Evolutionary conservation across 78 protist species (phyloP).

Genomic region (Chrysochromulina tobinii): DNA sequence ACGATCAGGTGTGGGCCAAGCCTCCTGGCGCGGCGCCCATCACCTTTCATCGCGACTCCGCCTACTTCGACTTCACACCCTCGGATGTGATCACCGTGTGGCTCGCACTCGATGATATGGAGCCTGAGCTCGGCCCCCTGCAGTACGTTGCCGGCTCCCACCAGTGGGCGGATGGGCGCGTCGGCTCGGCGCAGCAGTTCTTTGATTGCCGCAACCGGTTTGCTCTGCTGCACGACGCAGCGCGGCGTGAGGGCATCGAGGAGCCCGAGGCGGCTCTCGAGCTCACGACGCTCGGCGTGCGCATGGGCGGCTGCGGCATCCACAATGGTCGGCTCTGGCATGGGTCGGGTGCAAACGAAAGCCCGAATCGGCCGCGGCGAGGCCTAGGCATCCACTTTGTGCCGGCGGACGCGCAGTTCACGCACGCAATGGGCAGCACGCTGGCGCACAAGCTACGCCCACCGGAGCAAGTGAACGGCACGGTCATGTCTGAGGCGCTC

Average conservation of each 20-base stretch:
- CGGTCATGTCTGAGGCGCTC: too few species aligned
- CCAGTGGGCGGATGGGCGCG: not conserved
- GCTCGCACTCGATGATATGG: slow-evolving; percentile 15
- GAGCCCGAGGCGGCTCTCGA: not conserved
- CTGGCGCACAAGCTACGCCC: too few species aligned
- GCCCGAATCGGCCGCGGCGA: not conserved
- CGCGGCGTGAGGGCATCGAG: not conserved
- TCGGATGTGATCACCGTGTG: slow-evolving; percentile 25
- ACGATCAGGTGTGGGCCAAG: slow-evolving; percentile 40
- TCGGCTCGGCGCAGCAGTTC: not conserved
- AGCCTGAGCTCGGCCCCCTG: not conserved
- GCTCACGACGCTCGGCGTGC: not conserved
- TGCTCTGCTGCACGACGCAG: slow-evolving; percentile 13
- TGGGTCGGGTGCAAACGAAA: not conserved
- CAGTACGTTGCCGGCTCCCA: slow-evolving; percentile 31
- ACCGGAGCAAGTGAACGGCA: too few species aligned
- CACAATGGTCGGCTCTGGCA: slow-evolving; percentile 22
- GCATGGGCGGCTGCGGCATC: not conserved
- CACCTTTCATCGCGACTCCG: slow-evolving; percentile 22
- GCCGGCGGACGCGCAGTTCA: not conserved
- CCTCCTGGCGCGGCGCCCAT: slow-evolving; percentile 27
- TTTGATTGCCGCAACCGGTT: not conserved
- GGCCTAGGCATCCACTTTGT: not conserved
- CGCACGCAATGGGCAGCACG: not conserved
- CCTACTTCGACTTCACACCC: slow-evolving; percentile 21